These are phyloP conservation scores for Pseudogymnoascus sp. DNA, from an alignment of 2,329 filamentous ascomycete species.

Conservation along the genomic window DNA sequence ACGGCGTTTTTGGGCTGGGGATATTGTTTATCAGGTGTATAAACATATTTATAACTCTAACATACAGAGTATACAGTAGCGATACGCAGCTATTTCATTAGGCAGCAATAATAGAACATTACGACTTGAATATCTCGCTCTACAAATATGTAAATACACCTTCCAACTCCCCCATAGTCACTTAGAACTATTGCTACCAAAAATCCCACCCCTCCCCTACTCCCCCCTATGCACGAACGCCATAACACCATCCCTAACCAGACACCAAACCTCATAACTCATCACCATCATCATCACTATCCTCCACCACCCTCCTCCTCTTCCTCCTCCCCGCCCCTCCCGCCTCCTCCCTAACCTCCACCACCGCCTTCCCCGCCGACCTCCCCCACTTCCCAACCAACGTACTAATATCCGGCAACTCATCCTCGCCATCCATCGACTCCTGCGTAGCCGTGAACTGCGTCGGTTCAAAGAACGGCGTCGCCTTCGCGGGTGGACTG, in stretches of 20 bases:
- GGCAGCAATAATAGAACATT: background rate
- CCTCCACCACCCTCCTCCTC: conserved; percentile 6
- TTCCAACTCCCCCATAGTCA: background rate
- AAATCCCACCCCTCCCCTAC: background rate
- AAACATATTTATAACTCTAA: background rate
- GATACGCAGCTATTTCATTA: background rate
- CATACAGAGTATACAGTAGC: background rate
- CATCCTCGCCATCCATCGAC: conserved; percentile 31
- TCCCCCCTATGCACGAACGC: background rate
- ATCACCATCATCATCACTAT: conserved; percentile 1
- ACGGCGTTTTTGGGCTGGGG: background rate
- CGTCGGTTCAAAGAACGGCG: conserved; percentile 33
- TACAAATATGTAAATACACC: background rate
- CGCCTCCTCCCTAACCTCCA: background rate
- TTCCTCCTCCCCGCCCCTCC: background rate
- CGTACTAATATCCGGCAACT: conserved; percentile 14
- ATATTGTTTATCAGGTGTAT: background rate
- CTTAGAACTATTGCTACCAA: background rate
- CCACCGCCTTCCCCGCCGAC: background rate
- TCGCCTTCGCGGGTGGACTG: conserved; percentile 13
- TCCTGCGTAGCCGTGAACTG: conserved; percentile 34
- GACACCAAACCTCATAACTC: background rate
- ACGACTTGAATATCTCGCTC: background rate
- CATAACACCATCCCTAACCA: background rate
- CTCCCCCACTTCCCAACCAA: background rate